Evolutionary conservation across 495 filamentous ascomycete species (phyloP).

Genomic region (Trichoderma virens): DNA sequence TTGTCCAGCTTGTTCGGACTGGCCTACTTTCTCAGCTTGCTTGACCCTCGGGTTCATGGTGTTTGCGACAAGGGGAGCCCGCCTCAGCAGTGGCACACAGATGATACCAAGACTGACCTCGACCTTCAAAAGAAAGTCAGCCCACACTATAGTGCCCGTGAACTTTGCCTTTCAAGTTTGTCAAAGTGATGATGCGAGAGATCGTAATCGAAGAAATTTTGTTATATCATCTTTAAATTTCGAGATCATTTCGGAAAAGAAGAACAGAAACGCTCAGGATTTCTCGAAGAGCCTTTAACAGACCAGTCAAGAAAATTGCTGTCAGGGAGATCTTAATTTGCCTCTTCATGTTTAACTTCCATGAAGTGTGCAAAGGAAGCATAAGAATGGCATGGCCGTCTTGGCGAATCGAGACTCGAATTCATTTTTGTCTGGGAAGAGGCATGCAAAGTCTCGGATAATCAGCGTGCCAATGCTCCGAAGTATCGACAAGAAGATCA

Average conservation of each 20-base stretch:
- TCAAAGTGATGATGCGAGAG: constrained; percentile 16
- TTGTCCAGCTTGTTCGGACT: background rate
- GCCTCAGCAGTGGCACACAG: constrained; percentile 17
- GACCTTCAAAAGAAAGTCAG: constrained; percentile 16
- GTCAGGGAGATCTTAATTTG: background rate
- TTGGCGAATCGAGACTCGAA: background rate
- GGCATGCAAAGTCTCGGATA: constrained; percentile 22
- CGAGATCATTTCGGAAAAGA: background rate
- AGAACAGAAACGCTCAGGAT: background rate
- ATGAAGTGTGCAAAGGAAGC: background rate
- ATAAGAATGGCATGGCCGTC: background rate
- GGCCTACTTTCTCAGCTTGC: background rate
- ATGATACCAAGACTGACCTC: constrained; percentile 16
- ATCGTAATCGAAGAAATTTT: constrained; percentile 13
- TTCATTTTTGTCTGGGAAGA: background rate
- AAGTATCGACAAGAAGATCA: constrained; percentile 21
- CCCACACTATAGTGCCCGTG: constrained; percentile 18
- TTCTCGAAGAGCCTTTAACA: background rate
- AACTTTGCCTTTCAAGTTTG: constrained; percentile 16
- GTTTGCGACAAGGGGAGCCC: constrained; percentile 14
- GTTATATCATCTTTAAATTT: background rate
- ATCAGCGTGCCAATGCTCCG: constrained; percentile 21
- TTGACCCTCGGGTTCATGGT: background rate
- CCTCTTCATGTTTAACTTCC: background rate
- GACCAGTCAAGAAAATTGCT: background rate